These are phyloP conservation scores for Colletotrichum sp. DNA, from an alignment of 2,329 filamentous ascomycete genomes.

Conservation along the genomic window DNA sequence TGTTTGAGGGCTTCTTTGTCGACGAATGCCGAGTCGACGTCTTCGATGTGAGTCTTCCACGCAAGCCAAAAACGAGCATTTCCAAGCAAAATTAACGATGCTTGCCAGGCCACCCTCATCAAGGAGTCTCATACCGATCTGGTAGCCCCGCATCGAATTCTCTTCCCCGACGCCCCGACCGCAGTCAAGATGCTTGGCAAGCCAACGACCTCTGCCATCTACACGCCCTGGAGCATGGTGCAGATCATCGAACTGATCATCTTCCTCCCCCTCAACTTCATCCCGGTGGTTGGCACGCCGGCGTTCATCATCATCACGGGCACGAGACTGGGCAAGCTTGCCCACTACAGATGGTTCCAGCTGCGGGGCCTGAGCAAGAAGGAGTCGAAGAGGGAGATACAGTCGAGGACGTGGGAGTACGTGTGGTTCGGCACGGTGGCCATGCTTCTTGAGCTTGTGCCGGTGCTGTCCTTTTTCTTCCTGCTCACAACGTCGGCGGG, in stretches of 20 bases:
- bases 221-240: conserved; percentile 87
- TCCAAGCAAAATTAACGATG: conserved; percentile 15
- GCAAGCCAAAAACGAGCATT: fast-evolving
- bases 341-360: conserved; percentile 91
- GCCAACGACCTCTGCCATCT: conserved; percentile 76
- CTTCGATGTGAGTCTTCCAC: conserved; percentile 71
- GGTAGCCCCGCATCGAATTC: conserved; percentile 68
- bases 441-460: conserved; percentile 85
- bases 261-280: conserved; percentile 83
- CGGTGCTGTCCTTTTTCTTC: conserved; percentile 92
- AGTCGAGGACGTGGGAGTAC: conserved; percentile 77
- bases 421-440: conserved; percentile 92
- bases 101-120: conserved; percentile 70
- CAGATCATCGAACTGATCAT: conserved; percentile 87
- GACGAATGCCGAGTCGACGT: conserved; percentile 80
- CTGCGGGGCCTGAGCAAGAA: conserved; percentile 76
- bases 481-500: conserved; percentile 86
- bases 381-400: conserved; percentile 74
- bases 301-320: conserved; percentile 90
- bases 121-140: conserved; percentile 74
- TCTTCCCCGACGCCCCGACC: conserved; percentile 71
- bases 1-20: conserved; percentile 84
- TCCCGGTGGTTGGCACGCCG: conserved; percentile 82
- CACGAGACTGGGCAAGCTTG: conserved; percentile 83
- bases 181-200: conserved; percentile 83